Conservation (phyloP, 306 rosid species). For the Prinsepia uniflora region DNA sequence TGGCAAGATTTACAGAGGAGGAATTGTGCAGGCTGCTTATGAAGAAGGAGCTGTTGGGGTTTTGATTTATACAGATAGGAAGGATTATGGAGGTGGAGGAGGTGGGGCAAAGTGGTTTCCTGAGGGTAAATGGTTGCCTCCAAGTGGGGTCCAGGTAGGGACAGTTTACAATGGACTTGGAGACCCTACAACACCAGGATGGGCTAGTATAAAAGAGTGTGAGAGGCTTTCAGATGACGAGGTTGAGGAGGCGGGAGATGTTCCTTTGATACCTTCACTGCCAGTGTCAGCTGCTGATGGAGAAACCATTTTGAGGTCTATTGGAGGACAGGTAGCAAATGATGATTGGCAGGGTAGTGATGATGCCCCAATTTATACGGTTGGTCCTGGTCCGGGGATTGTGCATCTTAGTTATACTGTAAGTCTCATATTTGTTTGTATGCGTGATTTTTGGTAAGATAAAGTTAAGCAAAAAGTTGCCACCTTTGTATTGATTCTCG, state of each 20-base stretch:
- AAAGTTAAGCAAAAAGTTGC: neutral
- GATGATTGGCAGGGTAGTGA: slow-evolving; percentile 73
- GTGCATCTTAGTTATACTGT: slow-evolving; percentile 52
- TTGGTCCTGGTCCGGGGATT: slow-evolving; percentile 79
- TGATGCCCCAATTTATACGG: slow-evolving; percentile 45
- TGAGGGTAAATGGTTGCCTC: slow-evolving; percentile 62
- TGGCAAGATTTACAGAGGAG: slow-evolving; percentile 62
- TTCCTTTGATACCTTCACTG: slow-evolving; percentile 66
- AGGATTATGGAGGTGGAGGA: slow-evolving; percentile 60
- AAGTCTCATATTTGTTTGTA: slow-evolving; percentile 11
- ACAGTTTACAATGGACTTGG: slow-evolving; percentile 46
- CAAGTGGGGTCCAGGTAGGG: slow-evolving; percentile 76
- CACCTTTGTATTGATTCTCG: neutral
- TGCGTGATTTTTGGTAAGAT: neutral
- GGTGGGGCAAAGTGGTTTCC: slow-evolving; percentile 51
- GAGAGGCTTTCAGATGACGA: slow-evolving; percentile 52
- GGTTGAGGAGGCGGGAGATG: slow-evolving; percentile 44
- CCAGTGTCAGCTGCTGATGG: slow-evolving; percentile 59
- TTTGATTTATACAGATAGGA: slow-evolving; percentile 54
- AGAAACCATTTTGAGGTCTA: slow-evolving; percentile 44
- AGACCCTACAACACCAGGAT: slow-evolving; percentile 74
- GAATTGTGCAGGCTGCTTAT: slow-evolving; percentile 47
- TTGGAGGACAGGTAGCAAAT: slow-evolving; percentile 54
- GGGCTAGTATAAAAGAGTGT: slow-evolving; percentile 51
- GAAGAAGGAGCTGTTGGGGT: slow-evolving; percentile 59